Evolutionary conservation across 495 filamentous ascomycete species (phyloP).

Genomic region (Poronia punctata): DNA sequence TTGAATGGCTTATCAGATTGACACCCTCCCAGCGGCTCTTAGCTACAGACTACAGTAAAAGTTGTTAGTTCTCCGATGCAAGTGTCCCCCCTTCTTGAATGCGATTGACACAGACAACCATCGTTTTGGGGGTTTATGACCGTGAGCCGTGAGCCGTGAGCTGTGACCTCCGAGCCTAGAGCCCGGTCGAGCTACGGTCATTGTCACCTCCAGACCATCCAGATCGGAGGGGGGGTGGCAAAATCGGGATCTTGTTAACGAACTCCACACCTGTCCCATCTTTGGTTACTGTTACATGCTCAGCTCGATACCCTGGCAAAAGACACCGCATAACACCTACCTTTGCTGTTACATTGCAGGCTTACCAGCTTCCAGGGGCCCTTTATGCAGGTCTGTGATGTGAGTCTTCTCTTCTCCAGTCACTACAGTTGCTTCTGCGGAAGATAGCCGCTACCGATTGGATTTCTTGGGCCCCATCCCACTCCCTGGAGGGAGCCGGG

Average conservation of each 20-base stretch:
- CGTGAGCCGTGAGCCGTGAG: constrained; percentile 1
- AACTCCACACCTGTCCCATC: constrained; percentile 5
- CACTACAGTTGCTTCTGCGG: constrained; percentile 5
- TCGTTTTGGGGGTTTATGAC: constrained; percentile 5
- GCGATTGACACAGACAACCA: constrained; percentile 3
- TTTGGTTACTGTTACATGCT: constrained; percentile 8
- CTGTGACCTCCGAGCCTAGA: too few species aligned
- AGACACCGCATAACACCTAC: constrained; percentile 5
- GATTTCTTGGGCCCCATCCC: neutral
- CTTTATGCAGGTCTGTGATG: constrained; percentile 12
- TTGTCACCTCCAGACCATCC: neutral
- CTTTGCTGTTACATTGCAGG: constrained; percentile 1
- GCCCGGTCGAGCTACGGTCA: too few species aligned
- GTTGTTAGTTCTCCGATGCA: constrained; percentile 13
- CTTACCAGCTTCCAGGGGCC: constrained; percentile 2
- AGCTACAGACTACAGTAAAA: too few species aligned
- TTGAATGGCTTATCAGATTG: constrained; percentile 6
- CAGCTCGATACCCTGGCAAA: constrained; percentile 6
- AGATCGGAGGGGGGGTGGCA: constrained; percentile 1
- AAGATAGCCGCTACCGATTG: constrained; percentile 2
- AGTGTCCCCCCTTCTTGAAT: constrained; percentile 2
- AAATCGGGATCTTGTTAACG: constrained; percentile 8
- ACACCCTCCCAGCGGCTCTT: neutral
- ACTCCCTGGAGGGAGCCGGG: too few species aligned
- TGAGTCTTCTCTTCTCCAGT: constrained; percentile 1